Evolutionary conservation across 2,329 filamentous ascomycete species (phyloP).

Genomic region (Blumeria graminis): DNA sequence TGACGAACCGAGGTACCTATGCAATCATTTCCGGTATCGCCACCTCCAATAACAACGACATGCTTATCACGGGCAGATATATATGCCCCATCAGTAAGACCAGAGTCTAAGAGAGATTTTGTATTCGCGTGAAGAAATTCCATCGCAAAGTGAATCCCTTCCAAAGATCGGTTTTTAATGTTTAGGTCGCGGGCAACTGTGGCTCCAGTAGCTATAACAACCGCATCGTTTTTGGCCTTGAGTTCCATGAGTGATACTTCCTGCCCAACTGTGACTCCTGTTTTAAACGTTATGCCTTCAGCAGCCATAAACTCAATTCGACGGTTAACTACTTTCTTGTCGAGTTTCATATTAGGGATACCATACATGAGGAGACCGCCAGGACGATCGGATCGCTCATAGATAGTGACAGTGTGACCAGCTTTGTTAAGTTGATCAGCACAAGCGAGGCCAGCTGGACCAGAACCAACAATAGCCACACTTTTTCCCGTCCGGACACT

Average conservation of each 20-base stretch:
- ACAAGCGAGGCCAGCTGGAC: conserved; percentile 68
- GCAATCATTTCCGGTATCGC: conserved; percentile 94
- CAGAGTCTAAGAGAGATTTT: conserved; percentile 85
- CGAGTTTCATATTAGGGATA: conserved; percentile 98
- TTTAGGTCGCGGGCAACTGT: conserved; percentile 84
- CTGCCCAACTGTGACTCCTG: conserved; percentile 54
- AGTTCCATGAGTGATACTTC: conserved; percentile 47
- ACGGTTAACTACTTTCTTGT: conserved; percentile 90
- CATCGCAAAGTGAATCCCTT: conserved; percentile 91
- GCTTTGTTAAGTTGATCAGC: conserved; percentile 89
- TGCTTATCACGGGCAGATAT: conserved; percentile 91
- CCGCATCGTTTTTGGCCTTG: conserved; percentile 51
- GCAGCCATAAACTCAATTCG: conserved; percentile 85
- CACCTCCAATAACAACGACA: conserved; percentile 88
- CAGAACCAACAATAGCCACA: conserved; percentile 74
- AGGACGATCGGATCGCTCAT: conserved; percentile 73
- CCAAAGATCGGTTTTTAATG: conserved; percentile 66
- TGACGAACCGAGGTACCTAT: conserved; percentile 92
- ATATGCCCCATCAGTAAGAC: conserved; percentile 60
- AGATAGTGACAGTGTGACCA: conserved; percentile 71
- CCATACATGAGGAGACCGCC: conserved; percentile 95
- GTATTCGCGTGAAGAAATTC: conserved; percentile 95
- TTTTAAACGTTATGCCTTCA: conserved; percentile 67
- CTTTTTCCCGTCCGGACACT: conserved; percentile 66
- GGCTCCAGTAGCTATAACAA: conserved; percentile 76